Evolutionary conservation across 2,329 filamentous ascomycete species (phyloP), one percentile per base, ranked within the genome.

Genomic region (Claviceps sp.): DNA sequence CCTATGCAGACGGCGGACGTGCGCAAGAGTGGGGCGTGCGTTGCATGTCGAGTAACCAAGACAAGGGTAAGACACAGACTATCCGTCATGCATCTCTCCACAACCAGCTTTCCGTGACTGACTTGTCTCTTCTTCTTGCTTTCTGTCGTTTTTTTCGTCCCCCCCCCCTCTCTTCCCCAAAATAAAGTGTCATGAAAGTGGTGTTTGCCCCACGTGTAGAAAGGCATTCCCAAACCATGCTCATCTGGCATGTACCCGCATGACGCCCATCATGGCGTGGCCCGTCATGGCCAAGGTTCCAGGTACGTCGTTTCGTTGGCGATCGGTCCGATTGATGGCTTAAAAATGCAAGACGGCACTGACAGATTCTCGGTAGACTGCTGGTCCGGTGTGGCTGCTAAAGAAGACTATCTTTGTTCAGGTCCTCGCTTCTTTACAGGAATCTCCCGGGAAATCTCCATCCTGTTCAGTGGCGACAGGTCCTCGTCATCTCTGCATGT

Each of bases 1-100:
- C 68, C 65, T 43, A 65, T 70, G 54, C 68, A 74, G 61, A 75
- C 74, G 44, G 72, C 71, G 50, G 67, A 69, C 51, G 72, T 77
- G 50, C 72, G 74, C 56, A 71, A 72, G 59, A 66, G 65, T 57
- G 70, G 70, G 53, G 72, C 74, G 37, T 77, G 74, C 57, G 65
- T 71, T 50, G 69, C 68, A 52, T 77, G 74, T 61, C 72, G 68
- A 56, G 66, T 71, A 54, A 68, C 67, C 56, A 76, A 74, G 64
- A 68, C 70, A 57, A 62, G 65, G 58, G 74, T 76, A 68, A 68
- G 71, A 61, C 59, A 61, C 29, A 34, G 29, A 34, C 52, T 29
- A 47, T 49, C 50, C 38, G 53, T 51, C 52, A 50, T 29, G 20
- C 26, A 29, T 51, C 49, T 55, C 53, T 53, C 47, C 51, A 52